Evolutionary conservation across 2,329 filamentous ascomycete genomes (phyloP).

Genomic region (Claviceps citrina): DNA sequence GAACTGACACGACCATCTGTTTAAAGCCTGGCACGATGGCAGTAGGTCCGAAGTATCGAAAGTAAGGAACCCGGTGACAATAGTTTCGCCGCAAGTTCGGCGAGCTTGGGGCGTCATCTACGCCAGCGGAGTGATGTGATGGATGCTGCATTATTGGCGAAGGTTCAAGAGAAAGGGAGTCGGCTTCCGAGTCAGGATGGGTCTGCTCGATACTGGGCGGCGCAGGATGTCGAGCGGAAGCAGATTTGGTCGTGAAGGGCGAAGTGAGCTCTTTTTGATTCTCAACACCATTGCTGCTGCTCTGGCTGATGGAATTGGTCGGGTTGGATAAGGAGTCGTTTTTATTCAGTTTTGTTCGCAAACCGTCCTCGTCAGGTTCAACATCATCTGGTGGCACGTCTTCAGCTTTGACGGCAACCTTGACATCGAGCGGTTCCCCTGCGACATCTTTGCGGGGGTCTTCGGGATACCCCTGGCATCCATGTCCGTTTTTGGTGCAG

Average conservation of each 20-base stretch:
- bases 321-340: not conserved
- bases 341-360: not conserved
- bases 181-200: not conserved
- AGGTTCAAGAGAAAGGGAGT: not conserved
- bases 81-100: slow-evolving; percentile 34
- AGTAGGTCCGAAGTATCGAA: slow-evolving; percentile 79
- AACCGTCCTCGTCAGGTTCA: slow-evolving; percentile 4
- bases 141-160: slow-evolving; percentile 8
- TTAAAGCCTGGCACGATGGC: slow-evolving; percentile 86
- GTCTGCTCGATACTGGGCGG: not conserved
- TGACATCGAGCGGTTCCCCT: slow-evolving; percentile 11
- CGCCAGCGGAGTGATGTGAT: slow-evolving; percentile 5
- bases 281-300: not conserved
- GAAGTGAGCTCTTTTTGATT: slow-evolving; percentile 1
- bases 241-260: not conserved
- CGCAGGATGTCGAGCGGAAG: not conserved
- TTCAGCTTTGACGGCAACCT: slow-evolving; percentile 8
- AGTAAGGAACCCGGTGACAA: slow-evolving; percentile 64
- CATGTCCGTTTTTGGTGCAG: slow-evolving; percentile 55
- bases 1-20: slow-evolving; percentile 73
- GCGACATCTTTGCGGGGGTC: slow-evolving; percentile 28
- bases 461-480: slow-evolving; percentile 52
- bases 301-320: not conserved
- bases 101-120: slow-evolving; percentile 20
- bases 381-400: slow-evolving; percentile 4